phyloP scores from a whole-genome alignment of 371 early-diverging fungal genomes.

The Apophysomyces trapeziformis region DNA sequence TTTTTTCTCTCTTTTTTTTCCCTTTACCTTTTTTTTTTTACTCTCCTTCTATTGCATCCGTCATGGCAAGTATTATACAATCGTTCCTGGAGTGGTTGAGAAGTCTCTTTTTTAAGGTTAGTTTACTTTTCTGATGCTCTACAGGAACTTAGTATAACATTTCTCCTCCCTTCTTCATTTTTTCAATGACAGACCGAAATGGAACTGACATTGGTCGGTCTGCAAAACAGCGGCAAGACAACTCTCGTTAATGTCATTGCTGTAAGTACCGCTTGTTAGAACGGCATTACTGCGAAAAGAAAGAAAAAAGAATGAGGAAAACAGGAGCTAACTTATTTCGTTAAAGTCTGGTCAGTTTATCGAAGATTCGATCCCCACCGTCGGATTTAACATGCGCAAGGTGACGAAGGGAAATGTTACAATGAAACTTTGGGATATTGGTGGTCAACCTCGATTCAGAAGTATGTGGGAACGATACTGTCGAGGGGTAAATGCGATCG shows the following conservation, averaged over 20 bases:
- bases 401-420: conserved; percentile 92
- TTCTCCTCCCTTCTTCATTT: not conserved
- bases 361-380: conserved; percentile 97
- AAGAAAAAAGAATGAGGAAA: not conserved
- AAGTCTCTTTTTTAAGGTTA: conserved; percentile 89
- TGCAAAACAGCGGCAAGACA: conserved; percentile 98
- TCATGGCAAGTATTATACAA: conserved; percentile 73
- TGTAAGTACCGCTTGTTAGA: conserved; percentile 55
- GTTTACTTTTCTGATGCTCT: conserved; percentile 5
- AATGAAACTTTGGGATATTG: conserved; percentile 99
- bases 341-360: conserved; percentile 89
- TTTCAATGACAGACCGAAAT: conserved; percentile 74
- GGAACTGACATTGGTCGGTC: conserved; percentile 97
- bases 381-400: conserved; percentile 98
- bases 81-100: conserved; percentile 89
- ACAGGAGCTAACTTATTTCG: no score
- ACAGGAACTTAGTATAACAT: not conserved
- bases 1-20: conserved; percentile 14
- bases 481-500: conserved; percentile 96
- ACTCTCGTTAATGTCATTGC: conserved; percentile 98
- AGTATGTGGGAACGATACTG: conserved; percentile 99
- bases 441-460: conserved; percentile 95
- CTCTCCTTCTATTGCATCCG: conserved; percentile 4
- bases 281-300: not conserved
- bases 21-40: conserved; percentile 16